Conservation (phyloP, 495 filamentous ascomycete species). For the Cladorrhinum samala region DNA sequence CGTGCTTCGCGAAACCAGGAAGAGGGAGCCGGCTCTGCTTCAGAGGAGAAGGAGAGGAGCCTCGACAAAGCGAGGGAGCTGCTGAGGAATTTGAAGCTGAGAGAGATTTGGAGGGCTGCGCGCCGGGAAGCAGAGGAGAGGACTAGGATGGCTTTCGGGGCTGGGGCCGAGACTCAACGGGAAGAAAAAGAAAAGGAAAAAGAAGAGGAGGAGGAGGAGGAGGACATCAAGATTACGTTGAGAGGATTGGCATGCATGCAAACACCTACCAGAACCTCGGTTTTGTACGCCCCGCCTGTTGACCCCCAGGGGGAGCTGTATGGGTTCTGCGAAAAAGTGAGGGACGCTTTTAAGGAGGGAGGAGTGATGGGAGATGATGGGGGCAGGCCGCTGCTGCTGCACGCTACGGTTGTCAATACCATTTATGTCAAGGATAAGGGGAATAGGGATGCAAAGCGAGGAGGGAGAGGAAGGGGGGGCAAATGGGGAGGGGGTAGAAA, state of each 20-base stretch:
- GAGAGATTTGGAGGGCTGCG: slow-evolving; percentile 37
- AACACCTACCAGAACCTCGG: slow-evolving; percentile 25
- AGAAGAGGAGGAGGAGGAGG: neutral
- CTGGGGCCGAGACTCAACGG: neutral
- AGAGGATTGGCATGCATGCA: slow-evolving; percentile 47
- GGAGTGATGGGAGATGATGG: slow-evolving; percentile 55
- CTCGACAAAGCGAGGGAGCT: slow-evolving; percentile 45
- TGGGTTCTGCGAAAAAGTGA: slow-evolving; percentile 57
- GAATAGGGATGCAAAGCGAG: slow-evolving; percentile 8
- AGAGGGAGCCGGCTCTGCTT: neutral
- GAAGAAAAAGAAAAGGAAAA: neutral
- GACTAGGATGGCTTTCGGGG: too few relatives aligned
- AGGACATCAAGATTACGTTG: slow-evolving; percentile 35
- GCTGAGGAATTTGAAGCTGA: slow-evolving; percentile 49
- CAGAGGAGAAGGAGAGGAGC: neutral
- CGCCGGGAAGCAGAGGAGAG: slow-evolving; percentile 6
- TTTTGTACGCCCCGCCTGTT: slow-evolving; percentile 42
- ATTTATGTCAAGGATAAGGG: slow-evolving; percentile 57
- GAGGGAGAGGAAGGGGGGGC: slow-evolving; percentile 25
- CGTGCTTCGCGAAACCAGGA: slow-evolving; percentile 20
- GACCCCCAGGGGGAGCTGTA: slow-evolving; percentile 53
- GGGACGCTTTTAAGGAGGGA: slow-evolving; percentile 53
- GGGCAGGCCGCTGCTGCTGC: slow-evolving; percentile 62
- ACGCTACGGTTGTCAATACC: slow-evolving; percentile 85
- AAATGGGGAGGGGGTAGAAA: slow-evolving; percentile 28